Evolutionary conservation across 805 yeast genomes (phyloP).

Genomic region (Metschnikowia koreensis): DNA sequence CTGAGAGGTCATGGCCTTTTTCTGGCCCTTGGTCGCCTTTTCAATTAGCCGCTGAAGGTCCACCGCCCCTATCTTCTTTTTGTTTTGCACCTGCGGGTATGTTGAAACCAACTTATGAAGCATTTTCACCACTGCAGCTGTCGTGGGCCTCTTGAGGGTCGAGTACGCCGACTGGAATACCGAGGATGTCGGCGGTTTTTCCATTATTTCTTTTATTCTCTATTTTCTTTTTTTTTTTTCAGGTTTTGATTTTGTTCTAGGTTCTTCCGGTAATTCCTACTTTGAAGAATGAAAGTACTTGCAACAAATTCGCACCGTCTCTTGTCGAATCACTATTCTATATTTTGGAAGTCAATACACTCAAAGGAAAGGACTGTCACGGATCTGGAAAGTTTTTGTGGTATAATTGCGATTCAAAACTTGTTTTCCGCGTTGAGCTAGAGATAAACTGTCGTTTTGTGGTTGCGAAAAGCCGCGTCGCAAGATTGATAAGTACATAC

Average conservation of each 20-base stretch:
- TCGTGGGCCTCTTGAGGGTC: conserved; percentile 17
- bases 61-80: conserved; percentile 11
- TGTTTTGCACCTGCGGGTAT: conserved; percentile 5
- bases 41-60: conserved; percentile 19
- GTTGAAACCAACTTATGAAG: conserved; percentile 14
- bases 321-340: no score
- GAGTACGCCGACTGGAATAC: conserved; percentile 12
- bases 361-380: no score
- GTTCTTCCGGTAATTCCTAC: no score
- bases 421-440: no score
- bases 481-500: no score
- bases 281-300: no score
- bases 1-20: conserved; percentile 23
- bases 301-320: no score
- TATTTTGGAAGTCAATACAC: no score
- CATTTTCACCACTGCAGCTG: conserved; percentile 20
- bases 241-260: neutral
- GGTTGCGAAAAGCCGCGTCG: no score
- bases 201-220: neutral
- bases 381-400: no score
- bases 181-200: conserved; percentile 6
- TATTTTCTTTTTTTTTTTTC: neutral
- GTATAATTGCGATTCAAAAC: no score
- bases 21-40: conserved; percentile 37
- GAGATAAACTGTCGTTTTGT: no score